Percentiles rank a stretch among this genome's conserved stretches.
Conservation (phyloP, 2,329 filamentous ascomycete genomes). For the Phialocephala subalpina region DNA sequence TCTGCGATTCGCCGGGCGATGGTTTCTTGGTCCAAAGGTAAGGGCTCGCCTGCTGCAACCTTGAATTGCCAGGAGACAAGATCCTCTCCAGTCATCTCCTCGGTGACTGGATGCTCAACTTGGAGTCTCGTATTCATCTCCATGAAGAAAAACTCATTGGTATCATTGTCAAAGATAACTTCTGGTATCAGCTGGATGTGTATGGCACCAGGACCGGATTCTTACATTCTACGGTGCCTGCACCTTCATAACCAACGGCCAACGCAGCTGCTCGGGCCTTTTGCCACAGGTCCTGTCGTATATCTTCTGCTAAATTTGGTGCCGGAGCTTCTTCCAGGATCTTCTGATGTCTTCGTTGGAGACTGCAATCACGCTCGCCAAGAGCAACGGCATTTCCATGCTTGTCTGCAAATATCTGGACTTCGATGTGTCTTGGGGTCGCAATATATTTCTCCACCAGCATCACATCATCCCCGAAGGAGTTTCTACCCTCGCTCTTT, state of each 20-base stretch:
- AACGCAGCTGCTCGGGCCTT: slow-evolving; percentile 71
- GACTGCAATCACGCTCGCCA: slow-evolving; percentile 87
- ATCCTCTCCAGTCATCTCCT: slow-evolving; percentile 78
- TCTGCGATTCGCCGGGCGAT: slow-evolving; percentile 74
- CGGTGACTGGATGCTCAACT: slow-evolving; percentile 95
- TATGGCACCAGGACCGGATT: background rate
- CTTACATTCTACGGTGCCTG: slow-evolving; percentile 88
- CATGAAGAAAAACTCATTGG: slow-evolving; percentile 83
- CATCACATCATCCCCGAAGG: slow-evolving; percentile 86
- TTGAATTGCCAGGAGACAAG: slow-evolving; percentile 96
- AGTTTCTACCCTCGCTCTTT: slow-evolving; percentile 76
- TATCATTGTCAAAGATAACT: slow-evolving; percentile 86
- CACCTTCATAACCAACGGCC: slow-evolving; percentile 87
- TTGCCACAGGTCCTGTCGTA: slow-evolving; percentile 69
- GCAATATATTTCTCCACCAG: slow-evolving; percentile 86
- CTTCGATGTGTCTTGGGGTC: slow-evolving; percentile 84
- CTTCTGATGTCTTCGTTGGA: slow-evolving; percentile 89
- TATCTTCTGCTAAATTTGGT: slow-evolving; percentile 67
- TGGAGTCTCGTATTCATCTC: slow-evolving; percentile 90
- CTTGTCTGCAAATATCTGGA: slow-evolving; percentile 88
- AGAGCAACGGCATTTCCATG: slow-evolving; percentile 82
- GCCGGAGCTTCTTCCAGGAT: slow-evolving; percentile 90
- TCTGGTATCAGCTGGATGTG: slow-evolving; percentile 56
- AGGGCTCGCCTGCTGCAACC: slow-evolving; percentile 75
- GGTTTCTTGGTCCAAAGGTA: slow-evolving; percentile 71